Evolutionary conservation across 805 yeast species (phyloP), one percentile per base, ranked within the genome.

Genomic region (Hagleromyces aurorensis): DNA sequence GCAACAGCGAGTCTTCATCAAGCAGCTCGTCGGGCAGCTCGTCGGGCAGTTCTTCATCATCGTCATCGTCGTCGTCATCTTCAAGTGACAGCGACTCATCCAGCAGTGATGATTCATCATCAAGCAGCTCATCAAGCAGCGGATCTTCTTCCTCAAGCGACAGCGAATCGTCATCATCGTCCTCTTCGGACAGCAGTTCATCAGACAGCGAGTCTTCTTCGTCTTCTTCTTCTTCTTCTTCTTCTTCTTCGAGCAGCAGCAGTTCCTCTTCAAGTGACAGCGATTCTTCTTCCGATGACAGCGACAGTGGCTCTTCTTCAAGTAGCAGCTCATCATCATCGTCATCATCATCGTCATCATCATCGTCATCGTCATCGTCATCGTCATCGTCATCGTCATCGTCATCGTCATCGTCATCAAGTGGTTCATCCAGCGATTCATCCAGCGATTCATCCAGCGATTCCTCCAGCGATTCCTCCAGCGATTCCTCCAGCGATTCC

Each of bases 171-270:
- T n/a, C n/a, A n/a, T n/a, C 8, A 21, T 19, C 14, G 25, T 72
- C 76, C 28, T 49, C 60, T 23, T 71, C 69, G 13, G 54, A 33
- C 19, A 70, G 76, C 7, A 24, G 29, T 19, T 24, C 33, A n/a
- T n/a, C n/a, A n/a, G n/a, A n/a, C 12, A 19, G 25, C 21, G 11
- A 16, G 3, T 23, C 29, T 7, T 17, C 21, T 16, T 15, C 20
- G 4, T 27, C 32, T 9, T 11, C 17, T 13, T 65, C 52, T 21
- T 19, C 27, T 6, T 21, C 26, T 4, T 33, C 37, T 6, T 21
- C 41, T 2, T 34, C 38, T 23, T 29, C 31, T 14, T 25, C 34
- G 6, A 21, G 21, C 14, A 16, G 26, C 5, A 19, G 31, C 19
- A 10, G 19, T 11, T 23, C 25, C 15, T 30, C 38, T 43, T 48